Percentiles rank a stretch among this genome's conserved stretches.
Evolutionary conservation across 140 eudicot genomes (phyloP).

Genomic region (Oenanthe javanica): DNA sequence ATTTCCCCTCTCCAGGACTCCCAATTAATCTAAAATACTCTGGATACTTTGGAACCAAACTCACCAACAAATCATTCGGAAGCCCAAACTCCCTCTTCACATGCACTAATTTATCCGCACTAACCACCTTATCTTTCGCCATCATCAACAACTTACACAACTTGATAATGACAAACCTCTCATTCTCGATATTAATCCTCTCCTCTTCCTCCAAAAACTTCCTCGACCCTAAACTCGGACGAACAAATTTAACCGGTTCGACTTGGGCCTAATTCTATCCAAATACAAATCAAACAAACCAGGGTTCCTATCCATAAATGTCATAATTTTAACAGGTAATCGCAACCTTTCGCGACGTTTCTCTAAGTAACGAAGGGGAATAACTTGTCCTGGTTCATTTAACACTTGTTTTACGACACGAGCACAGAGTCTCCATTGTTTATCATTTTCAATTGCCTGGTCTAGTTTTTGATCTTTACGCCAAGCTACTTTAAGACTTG

Average conservation of each 20-base stretch:
- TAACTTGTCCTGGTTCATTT: slow-evolving; percentile 71
- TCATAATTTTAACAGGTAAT: slow-evolving; percentile 34
- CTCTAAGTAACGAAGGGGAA: slow-evolving; percentile 60
- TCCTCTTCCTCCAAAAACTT: slow-evolving; percentile 47
- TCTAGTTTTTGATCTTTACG: slow-evolving; percentile 72
- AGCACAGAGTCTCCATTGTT: slow-evolving; percentile 38
- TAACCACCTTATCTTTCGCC: slow-evolving; percentile 38
- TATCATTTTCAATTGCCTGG: slow-evolving; percentile 42
- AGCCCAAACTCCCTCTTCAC: slow-evolving; percentile 56
- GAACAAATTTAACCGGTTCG: slow-evolving; percentile 51
- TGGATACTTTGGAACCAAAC: slow-evolving; percentile 31
- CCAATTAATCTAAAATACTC: slow-evolving; percentile 36
- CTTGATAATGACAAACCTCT: slow-evolving; percentile 40
- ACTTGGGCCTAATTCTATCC: slow-evolving; percentile 67
- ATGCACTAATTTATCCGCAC: slow-evolving; percentile 32
- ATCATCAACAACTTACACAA: slow-evolving; percentile 51
- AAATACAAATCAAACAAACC: slow-evolving; percentile 52
- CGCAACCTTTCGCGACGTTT: slow-evolving; percentile 67
- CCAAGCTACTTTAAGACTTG: slow-evolving; percentile 66
- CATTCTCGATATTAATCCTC: slow-evolving; percentile 48
- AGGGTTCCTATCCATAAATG: slow-evolving; percentile 56
- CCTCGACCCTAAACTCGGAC: slow-evolving; percentile 34
- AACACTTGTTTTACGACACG: slow-evolving; percentile 61
- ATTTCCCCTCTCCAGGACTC: slow-evolving; percentile 35
- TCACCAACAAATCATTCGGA: slow-evolving; percentile 44